phyloP scores from a whole-genome alignment of 2,329 filamentous ascomycete genomes.

The Xylariaceae sp. region DNA sequence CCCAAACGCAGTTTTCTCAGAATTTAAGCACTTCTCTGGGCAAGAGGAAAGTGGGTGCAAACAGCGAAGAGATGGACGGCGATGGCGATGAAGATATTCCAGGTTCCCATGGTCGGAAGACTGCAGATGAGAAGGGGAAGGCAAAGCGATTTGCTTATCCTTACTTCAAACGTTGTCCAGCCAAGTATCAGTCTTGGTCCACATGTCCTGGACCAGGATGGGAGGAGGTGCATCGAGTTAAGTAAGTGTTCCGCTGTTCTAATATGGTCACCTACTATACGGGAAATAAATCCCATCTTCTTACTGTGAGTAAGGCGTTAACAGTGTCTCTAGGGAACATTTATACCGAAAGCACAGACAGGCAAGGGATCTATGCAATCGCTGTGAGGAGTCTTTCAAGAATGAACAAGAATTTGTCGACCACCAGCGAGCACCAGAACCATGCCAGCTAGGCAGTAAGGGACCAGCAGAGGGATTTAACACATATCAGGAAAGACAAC shows the following conservation, averaged over 20 bases:
- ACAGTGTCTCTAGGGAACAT: not conserved
- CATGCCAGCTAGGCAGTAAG: constrained; percentile 6
- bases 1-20: no score
- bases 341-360: constrained; percentile 15
- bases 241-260: constrained; percentile 2
- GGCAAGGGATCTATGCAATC: constrained; percentile 8
- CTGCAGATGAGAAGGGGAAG: constrained; percentile 6
- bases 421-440: constrained; percentile 7
- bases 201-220: constrained; percentile 13
- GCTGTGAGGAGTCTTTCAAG: constrained; percentile 12
- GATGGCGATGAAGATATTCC: not conserved
- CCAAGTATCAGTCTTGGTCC: constrained; percentile 11
- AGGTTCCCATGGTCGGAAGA: not conserved
- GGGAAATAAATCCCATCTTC: not conserved
- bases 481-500: constrained; percentile 6
- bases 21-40: not conserved
- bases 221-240: constrained; percentile 12
- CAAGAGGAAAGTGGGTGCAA: constrained; percentile 5
- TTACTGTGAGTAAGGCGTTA: not conserved
- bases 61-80: not conserved
- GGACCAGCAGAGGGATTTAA: constrained; percentile 12
- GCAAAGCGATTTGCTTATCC: constrained; percentile 10
- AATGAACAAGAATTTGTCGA: constrained; percentile 7
- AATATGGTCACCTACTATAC: not conserved
- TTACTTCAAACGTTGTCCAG: constrained; percentile 14